Conservation (phyloP, 2,329 filamentous ascomycete genomes). For the Xylariaceae sp. region DNA sequence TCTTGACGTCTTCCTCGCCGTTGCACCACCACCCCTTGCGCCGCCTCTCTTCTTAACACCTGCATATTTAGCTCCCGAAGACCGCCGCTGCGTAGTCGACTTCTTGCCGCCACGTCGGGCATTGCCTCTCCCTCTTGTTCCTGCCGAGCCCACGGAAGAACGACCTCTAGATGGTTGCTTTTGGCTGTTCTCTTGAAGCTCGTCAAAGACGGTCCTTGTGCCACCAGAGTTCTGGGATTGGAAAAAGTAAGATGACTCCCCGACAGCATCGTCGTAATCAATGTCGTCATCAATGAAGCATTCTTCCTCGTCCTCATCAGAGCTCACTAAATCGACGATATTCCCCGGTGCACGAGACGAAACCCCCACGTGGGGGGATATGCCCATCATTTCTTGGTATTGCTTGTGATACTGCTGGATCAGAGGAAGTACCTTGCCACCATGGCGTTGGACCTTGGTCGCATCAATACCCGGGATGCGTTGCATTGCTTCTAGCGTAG, state of each 20-base stretch:
- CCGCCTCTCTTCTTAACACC: slow-evolving; percentile 23
- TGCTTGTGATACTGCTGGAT: slow-evolving; percentile 47
- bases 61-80: slow-evolving; percentile 14
- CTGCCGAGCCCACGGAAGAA: slow-evolving; percentile 10
- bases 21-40: not conserved
- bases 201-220: slow-evolving; percentile 31
- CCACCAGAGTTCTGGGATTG: slow-evolving; percentile 16
- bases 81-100: slow-evolving; percentile 15
- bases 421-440: slow-evolving; percentile 58
- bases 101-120: slow-evolving; percentile 20
- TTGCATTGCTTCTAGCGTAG: slow-evolving; percentile 58
- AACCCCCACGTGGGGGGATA: slow-evolving; percentile 9
- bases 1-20: slow-evolving; percentile 9
- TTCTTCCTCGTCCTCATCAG: slow-evolving; percentile 33
- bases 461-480: slow-evolving; percentile 61
- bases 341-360: slow-evolving; percentile 13
- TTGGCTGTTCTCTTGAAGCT: slow-evolving; percentile 19
- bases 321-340: slow-evolving; percentile 50
- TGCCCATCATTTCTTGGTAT: slow-evolving; percentile 52
- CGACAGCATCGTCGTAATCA: slow-evolving; percentile 29
- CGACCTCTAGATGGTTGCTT: not conserved
- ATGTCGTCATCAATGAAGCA: slow-evolving; percentile 16
- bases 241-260: slow-evolving; percentile 51
- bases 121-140: slow-evolving; percentile 14
- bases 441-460: slow-evolving; percentile 61